phyloP scores from a whole-genome alignment of 2,329 filamentous ascomycete genomes.

The Incumbomyces lentus region DNA sequence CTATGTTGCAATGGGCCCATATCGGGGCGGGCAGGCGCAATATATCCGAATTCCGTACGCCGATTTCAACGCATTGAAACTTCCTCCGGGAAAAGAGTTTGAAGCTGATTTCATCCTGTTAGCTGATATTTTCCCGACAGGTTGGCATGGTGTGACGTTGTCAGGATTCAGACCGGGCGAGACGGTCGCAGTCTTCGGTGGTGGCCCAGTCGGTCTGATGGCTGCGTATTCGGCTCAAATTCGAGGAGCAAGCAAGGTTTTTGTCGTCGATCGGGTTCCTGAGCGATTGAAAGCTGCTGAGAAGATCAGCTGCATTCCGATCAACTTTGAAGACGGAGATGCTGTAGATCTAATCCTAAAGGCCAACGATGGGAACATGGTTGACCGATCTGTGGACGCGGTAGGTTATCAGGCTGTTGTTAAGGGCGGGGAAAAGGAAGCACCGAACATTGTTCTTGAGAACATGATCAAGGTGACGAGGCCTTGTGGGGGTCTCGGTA shows the following conservation, averaged over 20 bases:
- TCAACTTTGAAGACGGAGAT: conserved; percentile 52
- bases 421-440: conserved; percentile 46
- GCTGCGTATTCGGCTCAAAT: conserved; percentile 53
- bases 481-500: conserved; percentile 51
- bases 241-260: conserved; percentile 50
- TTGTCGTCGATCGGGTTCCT: conserved; percentile 50
- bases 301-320: conserved; percentile 50
- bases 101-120: conserved; percentile 50
- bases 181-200: conserved; percentile 52
- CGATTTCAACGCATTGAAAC: conserved; percentile 54
- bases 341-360: conserved; percentile 52
- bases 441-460: conserved; percentile 53
- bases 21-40: conserved; percentile 50
- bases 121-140: conserved; percentile 34
- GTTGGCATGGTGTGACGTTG: conserved; percentile 29
- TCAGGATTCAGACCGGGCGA: conserved; percentile 38
- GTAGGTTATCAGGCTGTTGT: conserved; percentile 56
- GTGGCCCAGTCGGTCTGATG: conserved; percentile 55
- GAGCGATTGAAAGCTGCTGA: conserved; percentile 49
- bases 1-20: conserved; percentile 42
- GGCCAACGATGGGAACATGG: conserved; percentile 46
- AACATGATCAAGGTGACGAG: conserved; percentile 54
- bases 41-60: conserved; percentile 56
- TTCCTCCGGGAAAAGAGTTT: conserved; percentile 51
- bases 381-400: conserved; percentile 54